phyloP scores from a whole-genome alignment of 2,329 filamentous ascomycete species.

The Sporothrix sp. region DNA sequence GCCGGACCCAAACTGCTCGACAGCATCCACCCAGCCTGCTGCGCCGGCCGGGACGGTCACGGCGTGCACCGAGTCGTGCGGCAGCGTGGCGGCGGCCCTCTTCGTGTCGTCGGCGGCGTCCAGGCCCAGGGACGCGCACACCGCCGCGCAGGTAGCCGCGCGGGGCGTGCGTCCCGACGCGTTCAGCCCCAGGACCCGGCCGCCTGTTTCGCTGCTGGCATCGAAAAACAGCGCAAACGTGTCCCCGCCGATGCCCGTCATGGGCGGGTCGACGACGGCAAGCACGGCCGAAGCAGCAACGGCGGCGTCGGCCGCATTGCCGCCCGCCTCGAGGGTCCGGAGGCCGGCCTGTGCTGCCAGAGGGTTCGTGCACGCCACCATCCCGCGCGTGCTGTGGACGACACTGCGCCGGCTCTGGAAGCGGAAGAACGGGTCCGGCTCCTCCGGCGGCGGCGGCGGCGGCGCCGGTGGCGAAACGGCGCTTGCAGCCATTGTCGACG shows the following conservation, averaged over 20 bases:
- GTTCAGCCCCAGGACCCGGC: constrained; percentile 74
- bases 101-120: constrained; percentile 23
- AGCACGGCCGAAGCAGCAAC: constrained; percentile 80
- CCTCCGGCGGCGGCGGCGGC: background rate
- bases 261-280: constrained; percentile 86
- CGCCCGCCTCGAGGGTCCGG: constrained; percentile 67
- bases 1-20: constrained; percentile 78
- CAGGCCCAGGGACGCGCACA: constrained; percentile 60
- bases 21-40: constrained; percentile 75
- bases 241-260: constrained; percentile 87
- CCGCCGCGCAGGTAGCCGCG: constrained; percentile 57
- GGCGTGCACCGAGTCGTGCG: constrained; percentile 62
- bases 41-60: constrained; percentile 59
- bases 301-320: constrained; percentile 89
- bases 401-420: constrained; percentile 70
- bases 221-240: constrained; percentile 91
- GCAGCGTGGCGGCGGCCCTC: constrained; percentile 41
- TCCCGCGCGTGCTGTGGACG: constrained; percentile 82
- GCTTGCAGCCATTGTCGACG: background rate
- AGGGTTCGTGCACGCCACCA: constrained; percentile 80
- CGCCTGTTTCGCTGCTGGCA: constrained; percentile 47
- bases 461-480: background rate
- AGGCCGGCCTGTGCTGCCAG: constrained; percentile 79
- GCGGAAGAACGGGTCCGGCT: constrained; percentile 16
- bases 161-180: constrained; percentile 75